Percentiles rank a stretch among this genome's conserved stretches.
These are phyloP conservation scores for Tolypocladium album DNA, from an alignment of 2,329 filamentous ascomycete species.

Conservation along the genomic window DNA sequence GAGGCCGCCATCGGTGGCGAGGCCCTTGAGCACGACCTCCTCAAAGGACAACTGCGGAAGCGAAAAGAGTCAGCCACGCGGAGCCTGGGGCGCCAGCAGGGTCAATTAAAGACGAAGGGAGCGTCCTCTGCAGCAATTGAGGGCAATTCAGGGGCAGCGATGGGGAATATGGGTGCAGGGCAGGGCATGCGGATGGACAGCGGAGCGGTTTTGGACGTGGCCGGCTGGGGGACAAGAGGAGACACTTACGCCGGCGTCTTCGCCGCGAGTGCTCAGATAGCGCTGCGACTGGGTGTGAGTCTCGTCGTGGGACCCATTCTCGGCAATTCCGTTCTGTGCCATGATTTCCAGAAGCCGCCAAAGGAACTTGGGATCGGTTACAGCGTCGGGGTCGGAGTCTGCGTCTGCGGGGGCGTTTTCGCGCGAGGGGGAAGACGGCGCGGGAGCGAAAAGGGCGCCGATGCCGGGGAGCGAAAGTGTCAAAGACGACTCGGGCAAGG, in stretches of 20 bases:
- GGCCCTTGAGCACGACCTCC: slow-evolving; percentile 79
- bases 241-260: slow-evolving; percentile 33
- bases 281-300: slow-evolving; percentile 35
- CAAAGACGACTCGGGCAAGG: background rate
- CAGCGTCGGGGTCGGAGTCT: background rate
- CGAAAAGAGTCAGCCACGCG: background rate
- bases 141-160: background rate
- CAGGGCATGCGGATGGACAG: background rate
- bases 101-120: background rate
- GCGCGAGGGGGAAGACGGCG: background rate
- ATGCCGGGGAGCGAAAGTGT: background rate
- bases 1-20: slow-evolving; percentile 76
- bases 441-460: background rate
- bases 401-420: background rate
- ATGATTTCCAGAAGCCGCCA: slow-evolving; percentile 14
- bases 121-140: background rate
- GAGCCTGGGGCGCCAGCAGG: background rate
- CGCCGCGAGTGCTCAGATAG: slow-evolving; percentile 40
- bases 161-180: background rate
- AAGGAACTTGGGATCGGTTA: background rate
- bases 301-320: slow-evolving; percentile 17
- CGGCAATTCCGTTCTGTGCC: slow-evolving; percentile 28
- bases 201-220: background rate
- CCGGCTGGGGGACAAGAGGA: background rate
- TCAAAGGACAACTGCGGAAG: slow-evolving; percentile 68